Base-by-base conservation (phyloP, 1,284 basidiomycete genomes). In the Inonotus obliquus region DNA sequence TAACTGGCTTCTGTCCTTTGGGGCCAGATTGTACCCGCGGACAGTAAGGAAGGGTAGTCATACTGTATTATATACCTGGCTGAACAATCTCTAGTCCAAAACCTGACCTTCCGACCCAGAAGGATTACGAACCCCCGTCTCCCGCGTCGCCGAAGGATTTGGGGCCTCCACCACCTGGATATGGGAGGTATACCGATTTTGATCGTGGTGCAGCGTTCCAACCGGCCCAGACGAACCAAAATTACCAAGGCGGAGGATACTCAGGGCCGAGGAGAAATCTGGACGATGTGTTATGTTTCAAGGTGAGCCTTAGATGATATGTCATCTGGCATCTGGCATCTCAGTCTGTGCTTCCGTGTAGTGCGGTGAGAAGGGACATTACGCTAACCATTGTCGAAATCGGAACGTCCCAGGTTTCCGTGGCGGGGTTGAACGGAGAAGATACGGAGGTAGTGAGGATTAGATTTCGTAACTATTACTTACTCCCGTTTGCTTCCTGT, bases 1-100 rank as follows among this genome's bases (percentile, higher is more conserved):
- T 98, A 32, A 92, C 92, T 13, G 97, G 97, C 2, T 95, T 99
- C 73, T 99, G 97, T 75, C 94, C 95, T n/a, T 75, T 91, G 63
- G 97, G 97, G 0, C 84, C 91, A 38, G 89, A 95, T 48, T 99
- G 97, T 75, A 81, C 88, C 32, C 82, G 87, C 58, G 95, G 94
- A 73, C 97, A 99, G 94, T 96, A 71, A 76, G 93, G 84, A 71
- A 76, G 93, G 84, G 27, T 38, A 23, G 25, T 69, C 14, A 44
- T 25, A 48, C 48, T 23, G 44, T 23, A 7, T 9, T 49, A 27
- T 61, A 2, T 14, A 14, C 19, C 41, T 6, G 64, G 57, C 61
- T 47, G 35, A 55, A 65, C 51, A 62, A 67, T 71, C 70, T 57
- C 11, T 66, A 92, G 89, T 70, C 91, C 90, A 1, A 91, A 92